These are phyloP conservation scores for Citrus unshiu DNA, from an alignment of 345 rosid species.

Conservation along the genomic window DNA sequence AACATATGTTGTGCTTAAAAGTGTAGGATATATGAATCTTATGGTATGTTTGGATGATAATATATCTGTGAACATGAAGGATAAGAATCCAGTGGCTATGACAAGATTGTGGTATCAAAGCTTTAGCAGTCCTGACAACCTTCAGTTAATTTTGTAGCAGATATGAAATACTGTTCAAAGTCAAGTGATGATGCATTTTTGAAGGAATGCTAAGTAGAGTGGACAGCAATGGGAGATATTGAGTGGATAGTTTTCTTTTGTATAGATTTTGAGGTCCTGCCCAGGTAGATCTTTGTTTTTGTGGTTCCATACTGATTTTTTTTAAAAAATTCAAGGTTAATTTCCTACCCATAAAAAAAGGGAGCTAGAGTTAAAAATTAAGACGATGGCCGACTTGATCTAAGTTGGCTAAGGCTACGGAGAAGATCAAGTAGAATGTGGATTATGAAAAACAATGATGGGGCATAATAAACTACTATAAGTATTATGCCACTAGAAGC, in stretches of 20 bases:
- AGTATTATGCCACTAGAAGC: background rate
- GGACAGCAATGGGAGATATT: no score
- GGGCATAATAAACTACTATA: background rate
- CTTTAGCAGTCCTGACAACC: background rate
- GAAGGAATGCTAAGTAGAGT: background rate
- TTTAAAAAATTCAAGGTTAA: no score
- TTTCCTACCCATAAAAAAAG: no score
- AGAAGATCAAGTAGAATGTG: background rate
- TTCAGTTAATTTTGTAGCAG: background rate
- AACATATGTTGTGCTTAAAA: background rate
- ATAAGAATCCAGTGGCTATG: background rate
- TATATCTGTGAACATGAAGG: background rate
- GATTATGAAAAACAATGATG: background rate
- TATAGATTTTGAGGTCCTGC: no score
- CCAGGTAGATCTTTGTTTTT: no score
- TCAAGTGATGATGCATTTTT: background rate
- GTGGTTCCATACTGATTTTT: no score
- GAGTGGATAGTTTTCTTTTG: no score
- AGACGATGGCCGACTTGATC: background rate
- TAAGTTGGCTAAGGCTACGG: background rate
- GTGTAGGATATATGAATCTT: background rate
- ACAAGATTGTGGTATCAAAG: background rate
- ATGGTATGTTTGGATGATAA: background rate
- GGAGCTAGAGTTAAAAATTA: background rate
- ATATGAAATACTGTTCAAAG: background rate